These are phyloP conservation scores for Cladosporium phlei DNA, from an alignment of 2,329 filamentous ascomycete genomes.

Conservation along the genomic window DNA sequence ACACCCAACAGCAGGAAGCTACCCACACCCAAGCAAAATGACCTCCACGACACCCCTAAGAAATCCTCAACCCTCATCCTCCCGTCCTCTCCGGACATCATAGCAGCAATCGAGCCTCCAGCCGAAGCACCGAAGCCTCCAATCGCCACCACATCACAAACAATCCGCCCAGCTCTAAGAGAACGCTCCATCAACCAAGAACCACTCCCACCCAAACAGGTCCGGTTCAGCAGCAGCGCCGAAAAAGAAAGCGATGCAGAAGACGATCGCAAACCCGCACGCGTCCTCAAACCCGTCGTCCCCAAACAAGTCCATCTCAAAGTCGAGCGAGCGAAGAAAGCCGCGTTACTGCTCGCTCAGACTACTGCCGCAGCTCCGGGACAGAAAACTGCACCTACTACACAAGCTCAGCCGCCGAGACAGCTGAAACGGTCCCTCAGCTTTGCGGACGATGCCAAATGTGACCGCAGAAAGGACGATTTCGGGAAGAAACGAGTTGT, in stretches of 20 bases:
- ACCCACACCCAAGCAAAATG: too few relatives aligned
- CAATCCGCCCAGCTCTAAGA: neutral
- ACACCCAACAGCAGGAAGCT: too few relatives aligned
- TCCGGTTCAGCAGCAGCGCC: neutral
- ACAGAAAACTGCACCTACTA: too few relatives aligned
- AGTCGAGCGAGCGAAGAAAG: slow-evolving; percentile 2
- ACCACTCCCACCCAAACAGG: neutral
- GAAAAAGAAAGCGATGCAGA: too few relatives aligned
- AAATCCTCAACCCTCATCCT: neutral
- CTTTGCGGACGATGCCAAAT: neutral
- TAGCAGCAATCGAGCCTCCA: neutral
- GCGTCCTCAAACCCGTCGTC: neutral
- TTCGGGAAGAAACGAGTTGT: too few relatives aligned
- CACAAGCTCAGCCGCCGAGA: neutral
- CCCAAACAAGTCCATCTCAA: slow-evolving; percentile 12
- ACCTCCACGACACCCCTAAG: too few relatives aligned
- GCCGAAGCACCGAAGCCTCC: too few relatives aligned
- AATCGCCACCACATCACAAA: neutral
- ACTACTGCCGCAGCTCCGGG: neutral
- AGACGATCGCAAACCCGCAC: neutral
- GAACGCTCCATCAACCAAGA: neutral
- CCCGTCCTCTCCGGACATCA: neutral
- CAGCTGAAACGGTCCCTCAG: neutral
- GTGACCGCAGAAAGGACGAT: too few relatives aligned
- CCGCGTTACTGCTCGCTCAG: neutral